Base-by-base conservation (phyloP, 257 asterid genomes). In the Mentha longifolia region DNA sequence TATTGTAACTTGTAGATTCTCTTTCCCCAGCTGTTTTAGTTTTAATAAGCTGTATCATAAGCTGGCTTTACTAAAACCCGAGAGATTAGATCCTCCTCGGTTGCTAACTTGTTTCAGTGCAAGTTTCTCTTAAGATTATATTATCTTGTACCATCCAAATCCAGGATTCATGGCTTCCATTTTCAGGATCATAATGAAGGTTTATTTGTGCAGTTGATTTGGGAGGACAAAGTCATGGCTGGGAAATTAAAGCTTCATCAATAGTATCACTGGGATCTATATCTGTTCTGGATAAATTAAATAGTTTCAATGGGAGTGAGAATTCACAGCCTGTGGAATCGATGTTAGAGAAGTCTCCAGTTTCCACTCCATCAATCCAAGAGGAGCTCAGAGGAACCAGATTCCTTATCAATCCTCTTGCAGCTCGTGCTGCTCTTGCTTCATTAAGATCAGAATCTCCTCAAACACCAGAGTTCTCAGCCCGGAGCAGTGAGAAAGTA, bases 401-500 rank as follows among this genome's bases (percentile, higher is more conserved):
- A 73, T 67, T 80, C 12, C 81, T 65, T 76, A 76, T 71, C 78
- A 85, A 63, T 72, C 90, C 89, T 69, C 88, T 83, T 68, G 90
- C 94, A 66, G 86, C 90, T 74, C 81, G 90, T 76, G 94, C 94
- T 69, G 88, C 88, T 77, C 88, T 87, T 50, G 94, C 94, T 76
- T 85, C 84, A 54, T 56, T 76, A 61, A 80, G 83, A 81, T 81
- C 87, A 28, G 77, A 80, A 47, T 65, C 43, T 71, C 80, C 85
- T 71, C 77, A 64, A 54, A 68, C 35, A 56, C 63, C 52, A 13
- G 42, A 65, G 42, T 61, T 71, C 66, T 67, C 77, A 42, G 39
- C 47, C 45, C 64, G 55, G 19, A 50, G 76, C 62, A 28, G 69
- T 55, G 74, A 56, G 47, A 77, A 67, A 46, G 78, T 63, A 71